These are phyloP conservation scores for Fusarium siculi DNA, from an alignment of 2,329 filamentous ascomycete genomes.

Conservation along the genomic window DNA sequence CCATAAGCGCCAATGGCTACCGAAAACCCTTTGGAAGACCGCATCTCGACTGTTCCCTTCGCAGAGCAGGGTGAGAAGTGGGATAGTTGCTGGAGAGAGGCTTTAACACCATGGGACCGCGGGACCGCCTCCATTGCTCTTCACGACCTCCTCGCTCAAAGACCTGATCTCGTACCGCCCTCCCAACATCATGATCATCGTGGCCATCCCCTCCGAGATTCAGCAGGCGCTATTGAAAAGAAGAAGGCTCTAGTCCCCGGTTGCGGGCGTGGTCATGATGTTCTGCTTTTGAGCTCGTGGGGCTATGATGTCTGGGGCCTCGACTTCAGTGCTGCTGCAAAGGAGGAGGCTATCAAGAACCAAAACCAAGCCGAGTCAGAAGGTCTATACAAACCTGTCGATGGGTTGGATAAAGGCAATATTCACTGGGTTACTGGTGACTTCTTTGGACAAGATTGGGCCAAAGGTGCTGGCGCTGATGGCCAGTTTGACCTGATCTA, in stretches of 20 bases:
- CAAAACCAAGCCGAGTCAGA: conserved; percentile 52
- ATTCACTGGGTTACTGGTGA: conserved; percentile 70
- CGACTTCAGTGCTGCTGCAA: conserved; percentile 67
- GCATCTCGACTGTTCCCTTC: conserved; percentile 50
- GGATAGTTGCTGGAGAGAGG: conserved; percentile 60
- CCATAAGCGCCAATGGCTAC: conserved; percentile 34
- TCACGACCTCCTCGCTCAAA: conserved; percentile 60
- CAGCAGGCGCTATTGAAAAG: conserved; percentile 39
- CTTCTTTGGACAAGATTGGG: conserved; percentile 73
- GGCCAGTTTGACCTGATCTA: conserved; percentile 73
- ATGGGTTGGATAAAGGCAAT: conserved; percentile 57
- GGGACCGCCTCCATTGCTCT: conserved; percentile 64
- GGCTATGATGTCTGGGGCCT: conserved; percentile 83
- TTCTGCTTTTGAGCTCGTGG: conserved; percentile 76
- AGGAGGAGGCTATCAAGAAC: conserved; percentile 59
- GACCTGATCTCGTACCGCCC: conserved; percentile 56
- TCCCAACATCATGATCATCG: conserved; percentile 48
- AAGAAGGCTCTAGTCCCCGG: conserved; percentile 76
- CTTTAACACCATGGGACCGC: conserved; percentile 66
- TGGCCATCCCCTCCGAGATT: conserved; percentile 43
- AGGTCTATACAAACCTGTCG: conserved; percentile 55
- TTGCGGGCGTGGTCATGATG: conserved; percentile 85
- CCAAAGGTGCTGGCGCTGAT: conserved; percentile 53
- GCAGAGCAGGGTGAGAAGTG: conserved; percentile 54
- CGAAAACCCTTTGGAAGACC: conserved; percentile 43